Base-by-base conservation (phyloP, 768 basidiomycete species). In the Leccinum obscurum region DNA sequence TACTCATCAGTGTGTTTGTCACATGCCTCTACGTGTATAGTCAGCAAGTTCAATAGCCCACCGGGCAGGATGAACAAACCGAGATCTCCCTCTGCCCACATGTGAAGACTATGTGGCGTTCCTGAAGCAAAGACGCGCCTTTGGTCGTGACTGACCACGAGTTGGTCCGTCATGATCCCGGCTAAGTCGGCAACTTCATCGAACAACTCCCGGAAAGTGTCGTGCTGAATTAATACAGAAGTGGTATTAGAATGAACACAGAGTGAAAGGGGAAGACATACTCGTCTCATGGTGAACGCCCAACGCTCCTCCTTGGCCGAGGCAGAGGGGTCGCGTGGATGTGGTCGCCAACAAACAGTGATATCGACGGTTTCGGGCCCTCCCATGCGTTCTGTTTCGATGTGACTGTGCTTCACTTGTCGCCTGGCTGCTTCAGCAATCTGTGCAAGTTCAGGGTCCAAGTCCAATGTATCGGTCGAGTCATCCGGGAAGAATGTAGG, bases 51-150 rank as follows among this genome's bases (percentile, higher is more conserved):
- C 20, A 39, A 56, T 32, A 34, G 30, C 26, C 51, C 51, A 37
- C 52, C 30, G 49, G n/a, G 3, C 39, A 50, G 50, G 41, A 22
- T 13, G 32, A 30, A 76, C 81, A 35, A 49, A 90, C 90, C 83
- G 24, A 93, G 75, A 46, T 87, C 83, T 30, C 83, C 87, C 59
- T 87, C 82, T 4, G 78, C 80, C 86, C 88, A 90, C 15, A 92
- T 82, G 14, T 78, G 79, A 50, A 93, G 78, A 17, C 82, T 81
- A 37, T 82, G 76, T 0, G 91, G 90, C 1, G 87, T 87, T 3
- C 85, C 83, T 14, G 87, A 89, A 11, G 88, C 77, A 67, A 85
- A 92, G 46, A 93, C 76, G 2, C 84, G 87, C 56, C 80, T 83
- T 41, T 83, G 80, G 30, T 85, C 78, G 59, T 86, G 83, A 8